phyloP scores from a whole-genome alignment of 1,284 basidiomycete genomes.

The Cryptococcus depauperatus region DNA sequence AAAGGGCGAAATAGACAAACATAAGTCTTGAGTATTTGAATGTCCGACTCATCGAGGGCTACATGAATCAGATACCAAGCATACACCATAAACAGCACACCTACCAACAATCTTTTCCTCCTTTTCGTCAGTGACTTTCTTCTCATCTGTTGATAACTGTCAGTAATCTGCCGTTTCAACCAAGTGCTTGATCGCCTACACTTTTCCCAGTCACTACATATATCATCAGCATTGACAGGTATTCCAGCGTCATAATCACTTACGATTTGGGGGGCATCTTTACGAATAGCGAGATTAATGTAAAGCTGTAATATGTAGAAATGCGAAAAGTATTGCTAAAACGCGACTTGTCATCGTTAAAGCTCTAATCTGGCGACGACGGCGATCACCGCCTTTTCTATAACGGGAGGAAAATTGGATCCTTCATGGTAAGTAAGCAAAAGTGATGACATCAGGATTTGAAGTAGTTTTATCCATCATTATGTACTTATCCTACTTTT shows the following conservation, averaged over 20 bases:
- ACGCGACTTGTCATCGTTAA: conserved; percentile 2
- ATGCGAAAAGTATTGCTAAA: background rate
- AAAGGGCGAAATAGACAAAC: conserved; percentile 45
- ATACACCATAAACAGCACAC: conserved; percentile 19
- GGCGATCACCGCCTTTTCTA: background rate
- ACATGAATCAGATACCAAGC: conserved; percentile 5
- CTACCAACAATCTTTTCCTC: conserved; percentile 86
- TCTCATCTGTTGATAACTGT: conserved; percentile 52
- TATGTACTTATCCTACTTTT: too few relatives aligned
- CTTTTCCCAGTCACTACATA: conserved; percentile 86
- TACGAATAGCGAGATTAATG: background rate
- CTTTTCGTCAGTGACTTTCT: conserved; percentile 69
- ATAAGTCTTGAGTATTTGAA: conserved; percentile 98
- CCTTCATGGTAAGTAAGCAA: too few relatives aligned
- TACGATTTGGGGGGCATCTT: conserved; percentile 72
- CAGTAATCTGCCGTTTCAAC: conserved; percentile 34
- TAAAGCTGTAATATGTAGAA: background rate
- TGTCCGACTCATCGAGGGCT: conserved; percentile 97
- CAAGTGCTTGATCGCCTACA: too few relatives aligned
- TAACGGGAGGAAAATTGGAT: too few relatives aligned
- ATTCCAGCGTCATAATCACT: conserved; percentile 23
- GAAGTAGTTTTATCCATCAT: too few relatives aligned
- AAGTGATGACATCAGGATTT: too few relatives aligned
- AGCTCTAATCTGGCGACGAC: background rate
- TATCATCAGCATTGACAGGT: conserved; percentile 3